These are phyloP conservation scores for Diaporthe ampelina DNA, from an alignment of 2,329 filamentous ascomycete species.

Conservation along the genomic window DNA sequence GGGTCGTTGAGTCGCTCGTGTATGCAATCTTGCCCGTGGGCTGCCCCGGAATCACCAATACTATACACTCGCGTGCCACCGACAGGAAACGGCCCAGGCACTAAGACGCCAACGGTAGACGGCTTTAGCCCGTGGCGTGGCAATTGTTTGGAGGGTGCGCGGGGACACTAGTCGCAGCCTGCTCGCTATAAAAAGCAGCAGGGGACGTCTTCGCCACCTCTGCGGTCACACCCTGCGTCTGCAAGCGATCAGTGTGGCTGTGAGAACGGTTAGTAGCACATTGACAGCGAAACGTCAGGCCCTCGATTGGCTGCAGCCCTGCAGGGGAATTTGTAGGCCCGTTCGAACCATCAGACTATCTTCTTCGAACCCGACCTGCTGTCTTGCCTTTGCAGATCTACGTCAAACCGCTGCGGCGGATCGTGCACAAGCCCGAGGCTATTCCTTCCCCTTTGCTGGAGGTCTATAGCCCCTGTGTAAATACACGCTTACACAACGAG, in stretches of 20 bases:
- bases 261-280: slow-evolving; percentile 20
- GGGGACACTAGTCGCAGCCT: slow-evolving; percentile 21
- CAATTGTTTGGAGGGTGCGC: neutral
- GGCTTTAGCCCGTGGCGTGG: slow-evolving; percentile 12
- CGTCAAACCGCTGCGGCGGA: neutral
- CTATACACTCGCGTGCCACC: neutral
- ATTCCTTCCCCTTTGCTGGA: neutral
- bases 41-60: neutral
- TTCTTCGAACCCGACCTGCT: slow-evolving; percentile 15
- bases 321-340: neutral
- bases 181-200: slow-evolving; percentile 34
- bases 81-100: slow-evolving; percentile 18
- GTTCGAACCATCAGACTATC: slow-evolving; percentile 16
- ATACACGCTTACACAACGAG: slow-evolving; percentile 1
- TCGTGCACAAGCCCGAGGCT: neutral
- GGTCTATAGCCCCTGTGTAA: too few relatives aligned
- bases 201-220: slow-evolving; percentile 32
- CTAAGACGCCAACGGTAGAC: slow-evolving; percentile 18
- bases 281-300: slow-evolving; percentile 28
- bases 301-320: neutral
- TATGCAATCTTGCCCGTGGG: neutral
- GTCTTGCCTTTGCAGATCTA: slow-evolving; percentile 10
- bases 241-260: slow-evolving; percentile 32
- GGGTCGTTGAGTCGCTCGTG: neutral
- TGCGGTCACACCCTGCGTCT: slow-evolving; percentile 25